Conservation (phyloP, 805 yeast species). For the Cyberlindnera mrakii region DNA sequence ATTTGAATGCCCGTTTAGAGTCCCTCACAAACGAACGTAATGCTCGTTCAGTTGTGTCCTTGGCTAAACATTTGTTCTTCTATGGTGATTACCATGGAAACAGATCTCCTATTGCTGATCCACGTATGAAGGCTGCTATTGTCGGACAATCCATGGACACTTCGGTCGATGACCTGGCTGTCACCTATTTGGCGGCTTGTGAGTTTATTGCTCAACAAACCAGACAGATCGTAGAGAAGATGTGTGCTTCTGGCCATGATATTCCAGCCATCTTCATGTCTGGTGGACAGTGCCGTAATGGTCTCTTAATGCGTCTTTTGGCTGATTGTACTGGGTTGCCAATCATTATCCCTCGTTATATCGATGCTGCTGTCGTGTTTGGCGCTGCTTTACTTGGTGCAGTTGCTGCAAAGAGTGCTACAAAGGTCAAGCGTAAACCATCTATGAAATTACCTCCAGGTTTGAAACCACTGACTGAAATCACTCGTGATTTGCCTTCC, state of each 20-base stretch:
- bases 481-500: constrained; percentile 36
- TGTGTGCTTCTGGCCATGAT: constrained; percentile 75
- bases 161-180: constrained; percentile 77
- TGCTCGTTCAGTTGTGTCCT: constrained; percentile 66
- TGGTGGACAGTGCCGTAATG: constrained; percentile 96
- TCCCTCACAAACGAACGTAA: constrained; percentile 48
- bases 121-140: constrained; percentile 84
- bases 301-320: constrained; percentile 78
- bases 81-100: constrained; percentile 97
- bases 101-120: constrained; percentile 96
- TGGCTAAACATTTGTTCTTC: constrained; percentile 82
- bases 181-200: constrained; percentile 86
- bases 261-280: constrained; percentile 78
- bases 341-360: constrained; percentile 86
- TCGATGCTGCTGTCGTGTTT: constrained; percentile 95
- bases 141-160: constrained; percentile 91
- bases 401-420: constrained; percentile 72
- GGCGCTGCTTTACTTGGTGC: constrained; percentile 96
- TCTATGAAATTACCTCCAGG: constrained; percentile 24
- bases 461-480: constrained; percentile 19
- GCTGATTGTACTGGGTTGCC: constrained; percentile 94
- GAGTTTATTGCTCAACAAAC: constrained; percentile 98
- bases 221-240: constrained; percentile 84
- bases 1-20: constrained; percentile 70
- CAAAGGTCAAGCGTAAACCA: constrained; percentile 22